Evolutionary conservation across 2,329 filamentous ascomycete genomes (phyloP), one percentile per base, ranked within the genome.

Genomic region (Venturia carpophila): DNA sequence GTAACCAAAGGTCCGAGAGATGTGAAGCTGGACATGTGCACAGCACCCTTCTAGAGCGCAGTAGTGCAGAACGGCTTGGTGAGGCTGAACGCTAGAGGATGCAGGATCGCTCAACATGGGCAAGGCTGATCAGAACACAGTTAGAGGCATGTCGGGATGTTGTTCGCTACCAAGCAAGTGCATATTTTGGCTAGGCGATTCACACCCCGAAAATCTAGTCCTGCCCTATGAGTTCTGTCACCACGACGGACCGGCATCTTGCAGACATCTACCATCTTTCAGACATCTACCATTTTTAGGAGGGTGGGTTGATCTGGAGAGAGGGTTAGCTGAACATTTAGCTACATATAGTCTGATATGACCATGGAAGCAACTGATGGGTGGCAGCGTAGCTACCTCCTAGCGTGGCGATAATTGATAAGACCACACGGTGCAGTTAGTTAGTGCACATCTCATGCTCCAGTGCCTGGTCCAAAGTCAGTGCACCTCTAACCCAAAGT

Each of bases 21-120:
- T 52, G 47, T 5, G 47, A 52, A 58, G 52, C 52, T 37, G 30
- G 30, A 58, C 5, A 24, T 27, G 30, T 37, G 52, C 30, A 6
- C 15, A 58, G 37, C 19, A 58, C 27, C 30, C 27, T 37, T 10
- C 52, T 37, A 37, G 52, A 58, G 19, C 15, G 19, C 30, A 37
- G 9, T 39, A 37, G 52, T n/a, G 52, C 52, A 15, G 30, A 15
- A 19, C 52, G 30, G 52, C 52, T 7, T 58, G 30, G 52, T 58
- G 52, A 58, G 52, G 52, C 52, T 58, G 52, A 58, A n/a, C 15
- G 52, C 52, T 37, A 58, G 52, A 58, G 21, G 30, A 37, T 58
- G 13, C 52, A 58, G 52, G 37, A 37, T 9, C 52, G 52, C 52
- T 37, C 30, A n/a, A 37, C 5, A 39, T 58, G 52, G 52, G 37